Evolutionary conservation across 495 filamentous ascomycete species (phyloP).

Genomic region (Aspergillus baeticus): DNA sequence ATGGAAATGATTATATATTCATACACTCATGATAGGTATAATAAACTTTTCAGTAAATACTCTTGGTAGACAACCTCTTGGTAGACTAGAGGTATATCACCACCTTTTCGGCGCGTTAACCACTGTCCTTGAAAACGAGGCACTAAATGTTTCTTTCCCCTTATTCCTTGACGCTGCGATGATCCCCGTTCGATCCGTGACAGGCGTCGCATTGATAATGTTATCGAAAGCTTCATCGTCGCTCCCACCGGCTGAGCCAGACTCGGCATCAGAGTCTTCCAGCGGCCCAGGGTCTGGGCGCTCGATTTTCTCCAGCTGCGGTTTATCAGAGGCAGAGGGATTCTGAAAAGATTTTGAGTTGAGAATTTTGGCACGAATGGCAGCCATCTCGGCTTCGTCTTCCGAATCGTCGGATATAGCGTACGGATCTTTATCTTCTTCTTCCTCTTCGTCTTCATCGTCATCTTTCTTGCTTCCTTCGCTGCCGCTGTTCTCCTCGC

Average conservation of each 20-base stretch:
- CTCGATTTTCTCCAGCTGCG: slow-evolving; percentile 55
- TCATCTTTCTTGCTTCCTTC: slow-evolving; percentile 53
- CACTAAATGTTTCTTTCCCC: slow-evolving; percentile 47
- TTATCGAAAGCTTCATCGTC: slow-evolving; percentile 74
- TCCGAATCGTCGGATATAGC: slow-evolving; percentile 75
- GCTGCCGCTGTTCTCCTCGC: slow-evolving; percentile 50
- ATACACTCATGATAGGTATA: neutral
- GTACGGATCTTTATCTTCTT: slow-evolving; percentile 62
- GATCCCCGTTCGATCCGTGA: slow-evolving; percentile 80
- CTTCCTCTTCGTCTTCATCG: slow-evolving; percentile 46
- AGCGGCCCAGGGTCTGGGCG: slow-evolving; percentile 34
- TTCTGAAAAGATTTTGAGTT: slow-evolving; percentile 84
- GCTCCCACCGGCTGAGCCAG: slow-evolving; percentile 64
- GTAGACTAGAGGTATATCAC: slow-evolving; percentile 29
- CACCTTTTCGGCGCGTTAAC: slow-evolving; percentile 61
- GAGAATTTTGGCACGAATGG: slow-evolving; percentile 78
- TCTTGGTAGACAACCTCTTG: too few relatives aligned
- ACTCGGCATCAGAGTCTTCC: slow-evolving; percentile 72
- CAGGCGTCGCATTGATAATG: slow-evolving; percentile 84
- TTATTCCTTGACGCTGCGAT: slow-evolving; percentile 53
- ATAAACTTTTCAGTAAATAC: neutral
- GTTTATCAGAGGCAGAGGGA: slow-evolving; percentile 50
- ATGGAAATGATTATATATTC: neutral
- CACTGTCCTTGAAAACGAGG: slow-evolving; percentile 61
- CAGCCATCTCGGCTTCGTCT: slow-evolving; percentile 88